phyloP scores from a whole-genome alignment of 768 basidiomycete genomes.

The Cubamyces lactineus region DNA sequence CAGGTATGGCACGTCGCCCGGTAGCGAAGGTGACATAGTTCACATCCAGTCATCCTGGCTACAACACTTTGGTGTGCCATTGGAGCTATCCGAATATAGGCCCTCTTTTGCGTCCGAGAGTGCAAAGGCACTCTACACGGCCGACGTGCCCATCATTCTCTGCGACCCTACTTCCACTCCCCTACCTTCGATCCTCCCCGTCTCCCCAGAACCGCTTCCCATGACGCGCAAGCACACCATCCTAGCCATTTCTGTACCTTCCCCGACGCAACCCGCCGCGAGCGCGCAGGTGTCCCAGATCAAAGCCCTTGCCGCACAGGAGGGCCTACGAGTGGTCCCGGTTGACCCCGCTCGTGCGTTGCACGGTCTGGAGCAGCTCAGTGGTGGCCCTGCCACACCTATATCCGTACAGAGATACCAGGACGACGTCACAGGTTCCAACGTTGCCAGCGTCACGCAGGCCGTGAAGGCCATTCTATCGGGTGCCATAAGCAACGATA shows the following conservation, averaged over 20 bases:
- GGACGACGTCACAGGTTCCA: conserved; percentile 60
- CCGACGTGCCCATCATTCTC: conserved; percentile 67
- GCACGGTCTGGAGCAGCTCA: conserved; percentile 53
- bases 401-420: conserved; percentile 66
- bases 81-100: conserved; percentile 34
- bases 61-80: conserved; percentile 51
- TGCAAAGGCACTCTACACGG: conserved; percentile 35
- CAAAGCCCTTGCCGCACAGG: conserved; percentile 31
- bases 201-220: conserved; percentile 25
- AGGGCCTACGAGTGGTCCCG: conserved; percentile 43
- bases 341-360: conserved; percentile 65
- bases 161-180: conserved; percentile 62
- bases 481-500: background rate
- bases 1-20: conserved; percentile 24
- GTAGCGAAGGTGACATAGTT: conserved; percentile 26
- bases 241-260: conserved; percentile 33
- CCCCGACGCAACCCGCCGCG: conserved; percentile 12
- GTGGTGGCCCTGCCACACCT: conserved; percentile 47
- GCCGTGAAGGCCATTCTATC: conserved; percentile 36
- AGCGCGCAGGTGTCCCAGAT: conserved; percentile 21
- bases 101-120: conserved; percentile 9
- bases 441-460: conserved; percentile 52
- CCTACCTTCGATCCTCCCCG: conserved; percentile 40
- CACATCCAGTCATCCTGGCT: conserved; percentile 55
- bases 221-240: conserved; percentile 28